phyloP scores from a whole-genome alignment of 2,329 filamentous ascomycete species.

The Arthrobotrys conoides region DNA sequence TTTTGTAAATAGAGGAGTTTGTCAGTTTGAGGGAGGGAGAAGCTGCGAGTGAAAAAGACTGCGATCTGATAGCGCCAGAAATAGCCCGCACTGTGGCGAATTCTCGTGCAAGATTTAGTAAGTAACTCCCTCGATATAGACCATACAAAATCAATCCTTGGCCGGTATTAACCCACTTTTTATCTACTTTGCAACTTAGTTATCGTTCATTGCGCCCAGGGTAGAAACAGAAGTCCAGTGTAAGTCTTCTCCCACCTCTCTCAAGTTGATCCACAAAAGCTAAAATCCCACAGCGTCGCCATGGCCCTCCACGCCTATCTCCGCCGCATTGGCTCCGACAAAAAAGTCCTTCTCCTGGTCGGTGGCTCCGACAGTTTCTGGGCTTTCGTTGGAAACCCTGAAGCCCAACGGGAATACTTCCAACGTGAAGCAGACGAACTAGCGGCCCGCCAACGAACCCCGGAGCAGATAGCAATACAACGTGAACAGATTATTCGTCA shows the following conservation, averaged over 20 bases:
- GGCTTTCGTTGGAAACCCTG: conserved; percentile 1
- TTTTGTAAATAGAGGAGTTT: conserved; percentile 21
- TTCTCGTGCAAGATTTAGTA: conserved; percentile 20
- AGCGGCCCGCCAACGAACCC: not conserved
- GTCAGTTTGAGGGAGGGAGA: not conserved
- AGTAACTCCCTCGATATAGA: not conserved
- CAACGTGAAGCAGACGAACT: not conserved
- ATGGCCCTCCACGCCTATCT: conserved; percentile 10
- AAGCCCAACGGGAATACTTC: conserved; percentile 8
- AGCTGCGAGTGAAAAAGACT: not conserved
- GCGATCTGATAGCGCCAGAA: conserved; percentile 16
- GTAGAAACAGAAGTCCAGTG: conserved; percentile 40
- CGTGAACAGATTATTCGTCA: conserved; percentile 3
- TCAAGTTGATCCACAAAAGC: not conserved
- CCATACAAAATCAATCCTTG: not conserved
- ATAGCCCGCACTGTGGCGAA: conserved; percentile 13
- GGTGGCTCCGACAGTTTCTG: conserved; percentile 39
- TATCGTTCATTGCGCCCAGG: conserved; percentile 44
- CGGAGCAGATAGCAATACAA: conserved; percentile 1
- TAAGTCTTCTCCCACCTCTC: conserved; percentile 9
- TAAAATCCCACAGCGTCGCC: conserved; percentile 12
- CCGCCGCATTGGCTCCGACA: conserved; percentile 10
- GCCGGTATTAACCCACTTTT: not conserved
- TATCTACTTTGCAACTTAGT: not conserved
- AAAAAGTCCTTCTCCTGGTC: conserved; percentile 39